These are phyloP conservation scores for Ophiostoma himal-ulmi DNA, from an alignment of 2,329 filamentous ascomycete species.

Conservation along the genomic window DNA sequence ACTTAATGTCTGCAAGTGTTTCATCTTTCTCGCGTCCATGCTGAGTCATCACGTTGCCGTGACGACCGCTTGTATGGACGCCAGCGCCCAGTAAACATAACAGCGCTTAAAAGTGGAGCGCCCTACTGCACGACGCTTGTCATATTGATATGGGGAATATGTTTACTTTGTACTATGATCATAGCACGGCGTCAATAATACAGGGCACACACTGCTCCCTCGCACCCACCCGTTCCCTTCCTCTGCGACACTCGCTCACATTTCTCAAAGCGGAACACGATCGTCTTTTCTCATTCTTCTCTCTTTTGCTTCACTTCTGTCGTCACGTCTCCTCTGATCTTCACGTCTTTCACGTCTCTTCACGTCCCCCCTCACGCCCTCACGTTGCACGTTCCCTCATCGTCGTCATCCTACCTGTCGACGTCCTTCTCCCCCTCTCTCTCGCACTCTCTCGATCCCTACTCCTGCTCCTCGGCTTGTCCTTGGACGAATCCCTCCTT, in stretches of 20 bases:
- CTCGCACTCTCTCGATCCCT: not conserved
- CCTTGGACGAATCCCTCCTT: not conserved
- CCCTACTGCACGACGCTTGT: not conserved
- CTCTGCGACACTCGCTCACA: not conserved
- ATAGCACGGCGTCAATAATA: not conserved
- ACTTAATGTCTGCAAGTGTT: not conserved
- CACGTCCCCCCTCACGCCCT: not conserved
- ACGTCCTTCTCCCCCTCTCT: not conserved
- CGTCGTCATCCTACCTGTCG: not conserved
- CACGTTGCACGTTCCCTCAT: not conserved
- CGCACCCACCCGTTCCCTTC: not conserved
- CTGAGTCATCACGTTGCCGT: not conserved
- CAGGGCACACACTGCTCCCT: not conserved
- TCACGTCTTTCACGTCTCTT: not conserved
- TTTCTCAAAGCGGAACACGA: not conserved
- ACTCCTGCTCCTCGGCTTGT: not conserved
- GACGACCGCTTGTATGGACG: not conserved
- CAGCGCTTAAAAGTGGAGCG: not conserved
- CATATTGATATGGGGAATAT: slow-evolving; percentile 1
- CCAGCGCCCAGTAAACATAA: not conserved
- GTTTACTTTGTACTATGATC: not conserved
- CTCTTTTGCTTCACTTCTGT: not conserved
- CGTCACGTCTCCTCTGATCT: not conserved
- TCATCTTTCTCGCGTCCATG: not conserved
- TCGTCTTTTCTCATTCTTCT: slow-evolving; percentile 1